These are phyloP conservation scores for Kockiozyma suomiensis DNA, from an alignment of 805 yeast genomes.

Conservation along the genomic window DNA sequence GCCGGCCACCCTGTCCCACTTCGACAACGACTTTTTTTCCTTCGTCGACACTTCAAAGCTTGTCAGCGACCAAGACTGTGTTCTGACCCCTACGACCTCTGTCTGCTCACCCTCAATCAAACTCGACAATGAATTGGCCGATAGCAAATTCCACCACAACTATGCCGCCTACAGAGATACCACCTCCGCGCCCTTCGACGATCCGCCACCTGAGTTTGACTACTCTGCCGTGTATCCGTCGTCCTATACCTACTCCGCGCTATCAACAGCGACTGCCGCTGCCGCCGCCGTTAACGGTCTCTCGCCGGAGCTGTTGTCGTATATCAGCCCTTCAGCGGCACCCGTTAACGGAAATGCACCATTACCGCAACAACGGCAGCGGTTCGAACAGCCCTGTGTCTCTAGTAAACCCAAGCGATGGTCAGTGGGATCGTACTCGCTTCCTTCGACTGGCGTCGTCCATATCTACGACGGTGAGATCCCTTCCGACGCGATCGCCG, in stretches of 20 bases:
- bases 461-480: constrained; percentile 16
- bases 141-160: neutral
- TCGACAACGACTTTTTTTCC: constrained; percentile 1
- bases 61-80: neutral
- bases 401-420: constrained; percentile 18
- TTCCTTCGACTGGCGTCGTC: constrained; percentile 18
- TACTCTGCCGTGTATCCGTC: neutral
- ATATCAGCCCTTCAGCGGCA: constrained; percentile 24
- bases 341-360: neutral
- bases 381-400: neutral
- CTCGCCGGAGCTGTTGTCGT: constrained; percentile 25
- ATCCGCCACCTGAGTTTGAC: neutral
- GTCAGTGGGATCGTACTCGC: constrained; percentile 23
- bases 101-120: too few relatives aligned
- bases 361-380: neutral
- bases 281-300: constrained; percentile 19
- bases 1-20: neutral
- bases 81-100: neutral
- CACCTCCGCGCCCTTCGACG: neutral
- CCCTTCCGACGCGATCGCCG: neutral
- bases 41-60: constrained; percentile 4
- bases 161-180: neutral
- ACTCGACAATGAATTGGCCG: neutral
- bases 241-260: neutral
- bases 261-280: constrained; percentile 16